Percentiles rank a stretch among this genome's conserved stretches.
Evolutionary conservation across 306 rosid genomes (phyloP).

Genomic region (Lathyrus oleraceus): DNA sequence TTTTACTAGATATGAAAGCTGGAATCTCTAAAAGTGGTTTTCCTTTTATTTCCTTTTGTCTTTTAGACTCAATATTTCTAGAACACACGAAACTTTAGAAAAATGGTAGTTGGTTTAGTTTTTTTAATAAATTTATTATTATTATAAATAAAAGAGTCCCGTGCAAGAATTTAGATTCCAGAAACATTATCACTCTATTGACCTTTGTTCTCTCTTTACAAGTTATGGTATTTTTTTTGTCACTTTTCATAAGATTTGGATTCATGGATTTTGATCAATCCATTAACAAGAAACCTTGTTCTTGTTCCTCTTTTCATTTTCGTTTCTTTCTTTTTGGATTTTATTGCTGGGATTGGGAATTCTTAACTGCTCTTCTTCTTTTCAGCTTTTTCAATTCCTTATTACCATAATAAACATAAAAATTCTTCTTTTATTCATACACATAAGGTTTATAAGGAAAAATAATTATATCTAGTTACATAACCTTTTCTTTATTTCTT

Average conservation of each 20-base stretch:
- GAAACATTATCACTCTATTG: neutral
- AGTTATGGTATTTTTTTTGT: constrained; percentile 68
- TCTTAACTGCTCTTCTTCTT: constrained; percentile 87
- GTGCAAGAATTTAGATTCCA: constrained; percentile 26
- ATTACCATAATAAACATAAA: neutral
- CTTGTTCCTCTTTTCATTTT: constrained; percentile 47
- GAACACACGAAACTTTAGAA: constrained; percentile 54
- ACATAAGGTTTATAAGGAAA: neutral
- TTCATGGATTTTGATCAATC: constrained; percentile 61
- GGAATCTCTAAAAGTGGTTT: constrained; percentile 29
- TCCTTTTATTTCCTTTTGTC: constrained; percentile 25
- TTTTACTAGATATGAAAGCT: too few relatives aligned
- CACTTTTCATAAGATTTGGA: neutral
- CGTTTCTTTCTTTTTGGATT: constrained; percentile 72
- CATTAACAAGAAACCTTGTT: neutral
- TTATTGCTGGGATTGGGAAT: constrained; percentile 98
- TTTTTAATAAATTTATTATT: neutral
- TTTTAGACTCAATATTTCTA: constrained; percentile 51
- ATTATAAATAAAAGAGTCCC: constrained; percentile 35
- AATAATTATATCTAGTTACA: neutral
- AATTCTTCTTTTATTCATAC: neutral
- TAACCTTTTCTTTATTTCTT: neutral
- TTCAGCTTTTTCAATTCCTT: constrained; percentile 44
- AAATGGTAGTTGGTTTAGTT: neutral
- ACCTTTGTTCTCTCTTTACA: neutral